These are phyloP conservation scores for Sphaerobolus stellatus DNA, from an alignment of 1,284 basidiomycete species.

Conservation along the genomic window DNA sequence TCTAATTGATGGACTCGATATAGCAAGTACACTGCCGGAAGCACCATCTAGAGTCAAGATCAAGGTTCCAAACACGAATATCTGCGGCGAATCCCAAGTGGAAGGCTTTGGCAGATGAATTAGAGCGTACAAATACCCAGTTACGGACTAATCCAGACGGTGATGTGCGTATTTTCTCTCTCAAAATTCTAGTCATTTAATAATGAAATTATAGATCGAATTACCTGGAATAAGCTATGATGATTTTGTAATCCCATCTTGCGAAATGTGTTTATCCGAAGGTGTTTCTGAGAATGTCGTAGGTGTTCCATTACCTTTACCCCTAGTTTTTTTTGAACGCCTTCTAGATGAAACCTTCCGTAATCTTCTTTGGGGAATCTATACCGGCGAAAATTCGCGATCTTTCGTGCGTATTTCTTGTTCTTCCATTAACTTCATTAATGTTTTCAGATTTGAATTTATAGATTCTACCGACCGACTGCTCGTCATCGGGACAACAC, in stretches of 20 bases:
- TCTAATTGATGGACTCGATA: conserved; percentile 7
- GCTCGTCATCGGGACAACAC: conserved; percentile 81
- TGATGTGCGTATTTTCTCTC: conserved; percentile 54
- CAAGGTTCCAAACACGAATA: conserved; percentile 73
- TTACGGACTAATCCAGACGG: conserved; percentile 90
- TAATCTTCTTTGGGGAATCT: conserved; percentile 90
- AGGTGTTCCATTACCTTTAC: conserved; percentile 22
- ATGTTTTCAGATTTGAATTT: conserved; percentile 51
- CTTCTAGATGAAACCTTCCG: conserved; percentile 73
- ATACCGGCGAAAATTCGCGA: conserved; percentile 63
- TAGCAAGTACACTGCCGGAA: conserved; percentile 74
- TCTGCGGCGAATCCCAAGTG: conserved; percentile 76
- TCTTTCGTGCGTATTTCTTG: conserved; percentile 57
- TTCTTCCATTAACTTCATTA: background rate
- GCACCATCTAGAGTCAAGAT: conserved; percentile 66
- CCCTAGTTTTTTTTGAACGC: conserved; percentile 5
- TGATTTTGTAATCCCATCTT: conserved; percentile 78
- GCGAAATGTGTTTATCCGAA: conserved; percentile 60
- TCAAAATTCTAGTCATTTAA: background rate
- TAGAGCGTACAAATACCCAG: conserved; percentile 60
- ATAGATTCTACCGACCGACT: conserved; percentile 65
- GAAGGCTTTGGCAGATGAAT: conserved; percentile 67
- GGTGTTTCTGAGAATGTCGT: conserved; percentile 56
- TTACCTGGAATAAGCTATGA: conserved; percentile 74
- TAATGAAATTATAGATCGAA: conserved; percentile 56